Base-by-base conservation (phyloP, 345 rosid genomes). In the Populus simonii region DNA sequence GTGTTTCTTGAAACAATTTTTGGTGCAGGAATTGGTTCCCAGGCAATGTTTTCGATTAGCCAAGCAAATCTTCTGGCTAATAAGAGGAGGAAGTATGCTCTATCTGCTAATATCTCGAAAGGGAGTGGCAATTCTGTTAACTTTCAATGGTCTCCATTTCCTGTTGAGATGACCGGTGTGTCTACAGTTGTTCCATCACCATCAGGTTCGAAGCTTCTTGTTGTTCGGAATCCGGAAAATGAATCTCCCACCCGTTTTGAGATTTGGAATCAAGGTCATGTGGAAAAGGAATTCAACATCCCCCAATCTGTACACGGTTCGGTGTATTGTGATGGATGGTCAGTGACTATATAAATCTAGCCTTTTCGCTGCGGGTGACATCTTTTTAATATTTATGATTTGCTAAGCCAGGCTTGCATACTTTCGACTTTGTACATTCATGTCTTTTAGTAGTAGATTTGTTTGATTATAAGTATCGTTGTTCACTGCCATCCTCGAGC, bases 321-420 rank as follows among this genome's bases (percentile, higher is more conserved):
- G 17, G 93, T 96, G 15, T 93, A 87, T 38, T 78, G 78, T 29
- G 99, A 96, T 83, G 96, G 95, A 85, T 96, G 99, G 99, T 96
- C 87, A 6, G 77, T 72, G 55, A 10, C 45, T 45, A 68, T 38
- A 61, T 16, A 7, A 13, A 20, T 74, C 15, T 47, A 57, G 22
- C 78, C 71, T 51, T 74, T 16, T 67, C 72, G 11, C 16, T 67
- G 75, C 81, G 47, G 47, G 47, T 10, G 47, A 23, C 74, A 10
- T 65, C 47, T 29, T 25, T 75, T 45, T 29, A 57, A 4, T 67
- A 67, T 41, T 51, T 70, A 70, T 8, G 15, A 57, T 49, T 12
- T 31, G 15, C 47, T 43, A 43, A 13, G 15, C 47, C 18, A 38
- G 15, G 39, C 74, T 72, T 31, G 23, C 10, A 16, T 65, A 39